Conservation (phyloP, 345 rosid species). For the Excoecaria cochinchinensis region DNA sequence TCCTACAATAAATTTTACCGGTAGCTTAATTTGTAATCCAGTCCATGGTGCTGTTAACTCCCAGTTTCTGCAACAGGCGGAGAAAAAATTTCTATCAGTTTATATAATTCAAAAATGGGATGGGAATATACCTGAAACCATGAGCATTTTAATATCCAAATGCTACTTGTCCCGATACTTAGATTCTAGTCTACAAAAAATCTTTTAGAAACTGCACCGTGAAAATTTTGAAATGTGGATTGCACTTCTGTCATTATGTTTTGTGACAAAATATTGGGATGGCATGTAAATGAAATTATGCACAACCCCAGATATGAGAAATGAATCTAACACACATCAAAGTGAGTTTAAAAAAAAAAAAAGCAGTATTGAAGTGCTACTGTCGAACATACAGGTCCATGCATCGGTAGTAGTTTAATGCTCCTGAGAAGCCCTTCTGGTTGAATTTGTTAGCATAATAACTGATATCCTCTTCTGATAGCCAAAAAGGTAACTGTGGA, state of each 20-base stretch:
- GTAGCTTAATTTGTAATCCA: slow-evolving; percentile 17
- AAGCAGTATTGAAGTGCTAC: too few species aligned
- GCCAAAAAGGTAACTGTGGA: slow-evolving; percentile 65
- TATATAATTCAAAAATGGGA: not conserved
- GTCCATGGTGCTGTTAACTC: slow-evolving; percentile 25
- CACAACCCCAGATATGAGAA: not conserved
- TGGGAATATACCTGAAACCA: not conserved
- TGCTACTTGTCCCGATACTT: not conserved
- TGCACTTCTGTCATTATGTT: not conserved
- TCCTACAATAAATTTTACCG: slow-evolving; percentile 21
- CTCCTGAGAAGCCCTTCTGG: slow-evolving; percentile 78
- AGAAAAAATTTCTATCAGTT: not conserved
- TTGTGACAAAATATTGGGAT: not conserved
- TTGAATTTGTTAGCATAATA: slow-evolving; percentile 57
- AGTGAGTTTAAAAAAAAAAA: not conserved
- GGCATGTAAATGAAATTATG: not conserved
- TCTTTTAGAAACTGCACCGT: too few species aligned
- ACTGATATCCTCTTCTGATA: slow-evolving; percentile 61
- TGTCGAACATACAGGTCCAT: slow-evolving; percentile 52
- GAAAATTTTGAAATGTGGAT: not conserved
- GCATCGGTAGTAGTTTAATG: slow-evolving; percentile 76
- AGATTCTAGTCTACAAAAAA: not conserved
- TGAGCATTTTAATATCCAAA: not conserved
- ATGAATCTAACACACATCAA: not conserved
- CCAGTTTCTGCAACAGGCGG: slow-evolving; percentile 20